These are phyloP conservation scores for Ilex asprella DNA, from an alignment of 257 asterid species.

Conservation along the genomic window DNA sequence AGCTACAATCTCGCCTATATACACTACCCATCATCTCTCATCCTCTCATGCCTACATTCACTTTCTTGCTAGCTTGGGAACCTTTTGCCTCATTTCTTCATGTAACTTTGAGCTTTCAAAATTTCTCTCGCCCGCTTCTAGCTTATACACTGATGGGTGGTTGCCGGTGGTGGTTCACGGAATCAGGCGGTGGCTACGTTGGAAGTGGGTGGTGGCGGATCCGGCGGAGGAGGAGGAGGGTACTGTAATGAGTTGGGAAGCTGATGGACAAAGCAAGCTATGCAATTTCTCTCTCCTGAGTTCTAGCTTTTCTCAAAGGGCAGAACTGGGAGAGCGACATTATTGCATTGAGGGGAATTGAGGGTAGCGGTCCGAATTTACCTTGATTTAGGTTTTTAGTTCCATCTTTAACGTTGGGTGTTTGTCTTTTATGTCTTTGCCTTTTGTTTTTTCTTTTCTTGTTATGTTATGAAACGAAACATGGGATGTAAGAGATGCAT, in stretches of 20 bases:
- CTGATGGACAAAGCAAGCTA: constrained; percentile 14
- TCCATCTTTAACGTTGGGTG: constrained; percentile 4
- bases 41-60: constrained; percentile 14
- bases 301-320: constrained; percentile 18
- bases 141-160: constrained; percentile 14
- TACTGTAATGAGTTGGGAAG: neutral
- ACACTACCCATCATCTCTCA: constrained; percentile 28
- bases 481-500: constrained; percentile 56
- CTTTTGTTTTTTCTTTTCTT: neutral
- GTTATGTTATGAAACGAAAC: constrained; percentile 7
- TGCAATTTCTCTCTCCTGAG: constrained; percentile 44
- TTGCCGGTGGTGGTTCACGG: constrained; percentile 4
- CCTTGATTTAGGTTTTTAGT: constrained; percentile 8
- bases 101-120: neutral
- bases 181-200: neutral
- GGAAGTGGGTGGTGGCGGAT: constrained; percentile 7
- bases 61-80: constrained; percentile 15
- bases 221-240: constrained; percentile 16
- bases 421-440: neutral
- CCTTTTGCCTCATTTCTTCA: constrained; percentile 3
- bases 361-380: constrained; percentile 57
- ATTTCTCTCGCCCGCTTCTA: neutral
- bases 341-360: constrained; percentile 56
- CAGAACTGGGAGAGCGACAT: constrained; percentile 31
- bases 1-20: constrained; percentile 42